Evolutionary conservation across 2,329 filamentous ascomycete genomes (phyloP), one percentile per base, ranked within the genome.

Genomic region (Stemphylium beticola): DNA sequence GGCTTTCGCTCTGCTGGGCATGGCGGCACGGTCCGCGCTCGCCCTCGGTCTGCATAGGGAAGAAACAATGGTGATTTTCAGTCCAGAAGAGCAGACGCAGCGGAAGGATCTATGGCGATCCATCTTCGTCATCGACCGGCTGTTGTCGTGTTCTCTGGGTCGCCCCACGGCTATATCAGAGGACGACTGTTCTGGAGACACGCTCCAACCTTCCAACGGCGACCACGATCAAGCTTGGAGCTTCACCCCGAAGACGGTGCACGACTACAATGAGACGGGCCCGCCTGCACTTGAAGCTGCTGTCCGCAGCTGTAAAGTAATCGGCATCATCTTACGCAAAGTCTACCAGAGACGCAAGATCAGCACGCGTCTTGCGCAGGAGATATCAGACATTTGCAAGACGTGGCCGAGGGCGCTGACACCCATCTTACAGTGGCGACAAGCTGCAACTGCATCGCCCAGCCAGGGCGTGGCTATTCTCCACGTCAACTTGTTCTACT

Each of bases 31-130:
- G 11, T 85, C 84, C 47, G 85, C 85, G 2, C 84, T 85, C 65
- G 81, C 85, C 0, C 73, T 89, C 1, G 87, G 87, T 1, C 74
- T 89, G 3, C 86, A 89, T 60, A 78, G 83, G 61, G 81, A 84
- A 62, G 84, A 88, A 59, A 83, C 82, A 2, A 81, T 84, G 74
- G 72, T 78, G 11, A 79, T 85, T 14, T 87, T 86, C 64, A 72
- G 71, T 7, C 64, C 66, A 0, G 74, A 79, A 10, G 78, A 85
- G 45, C 76, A 82, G 58, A 70, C 66, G 8, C 69, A 81, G 8
- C 78, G 85, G 31, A 80, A 81, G 24, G 87, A 85, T 43, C 71
- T 89, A 3, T 89, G 86, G 87, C 82, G 83, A 51, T 86, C 84
- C 10, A 72, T 90, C 0, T 88, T 87, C 54, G 77, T 89, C 12